A percentile compares a stretch with the other conserved stretches of the same genome.
Conservation (phyloP, 2,329 filamentous ascomycete genomes). For the Colletotrichum sp. region DNA sequence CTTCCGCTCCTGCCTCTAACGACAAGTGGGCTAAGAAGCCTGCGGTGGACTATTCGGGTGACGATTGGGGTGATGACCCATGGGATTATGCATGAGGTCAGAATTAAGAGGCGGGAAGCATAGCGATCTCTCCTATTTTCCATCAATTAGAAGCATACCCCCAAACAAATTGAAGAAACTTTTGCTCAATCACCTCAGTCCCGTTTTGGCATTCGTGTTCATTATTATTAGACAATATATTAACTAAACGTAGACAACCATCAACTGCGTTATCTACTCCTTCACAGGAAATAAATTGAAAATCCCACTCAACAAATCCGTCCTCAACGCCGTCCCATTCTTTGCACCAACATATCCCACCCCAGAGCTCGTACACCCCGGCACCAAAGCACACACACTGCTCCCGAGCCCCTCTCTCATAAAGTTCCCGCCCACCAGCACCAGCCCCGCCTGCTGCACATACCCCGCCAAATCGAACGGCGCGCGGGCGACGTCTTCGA, state of each 20-base stretch:
- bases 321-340: neutral
- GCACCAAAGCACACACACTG: neutral
- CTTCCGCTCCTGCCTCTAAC: neutral
- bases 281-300: neutral
- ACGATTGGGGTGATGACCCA: slow-evolving; percentile 28
- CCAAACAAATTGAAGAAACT: neutral
- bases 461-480: neutral
- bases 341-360: neutral
- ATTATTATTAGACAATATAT: neutral
- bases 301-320: neutral
- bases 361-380: neutral
- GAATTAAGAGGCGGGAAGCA: neutral
- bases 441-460: neutral
- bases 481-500: neutral
- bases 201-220: neutral
- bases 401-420: neutral
- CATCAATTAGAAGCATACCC: neutral
- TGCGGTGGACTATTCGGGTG: slow-evolving; percentile 31
- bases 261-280: neutral
- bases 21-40: slow-evolving; percentile 28
- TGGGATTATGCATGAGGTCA: slow-evolving; percentile 8
- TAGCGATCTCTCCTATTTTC: neutral
- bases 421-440: neutral
- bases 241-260: neutral
- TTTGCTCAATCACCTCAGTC: neutral